Base-by-base conservation (phyloP, 345 rosid genomes). In the Populus nigra region DNA sequence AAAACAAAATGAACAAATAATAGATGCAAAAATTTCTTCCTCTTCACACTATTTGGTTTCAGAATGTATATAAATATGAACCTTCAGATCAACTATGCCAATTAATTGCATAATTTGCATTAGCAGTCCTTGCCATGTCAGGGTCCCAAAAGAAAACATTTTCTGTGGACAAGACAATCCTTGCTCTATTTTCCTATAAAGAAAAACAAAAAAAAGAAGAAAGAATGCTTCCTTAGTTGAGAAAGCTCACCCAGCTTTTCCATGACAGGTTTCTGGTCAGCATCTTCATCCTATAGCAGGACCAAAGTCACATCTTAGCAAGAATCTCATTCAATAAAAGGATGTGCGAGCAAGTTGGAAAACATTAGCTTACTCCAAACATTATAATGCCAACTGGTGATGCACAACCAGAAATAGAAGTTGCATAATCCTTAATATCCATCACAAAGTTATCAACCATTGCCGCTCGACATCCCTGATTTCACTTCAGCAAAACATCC, bases 351-450 rank as follows among this genome's bases (percentile, higher is more conserved):
- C 25, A 72, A 76, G 72, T 33, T 29, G 72, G 20, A 72, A 43
- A 77, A 78, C 49, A 68, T 61, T 31, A 83, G 65, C 88, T 82
- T 82, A 93, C 99, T 78, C 90, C 97, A 79, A 91, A 82, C 86
- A 95, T 85, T 74, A 95, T 84, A 73, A 95, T 88, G 39, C 89
- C 96, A 43, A 84, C 59, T 1, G 98, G 97, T 31, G 90, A 84
- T 12, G 83, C 39, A 73, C 78, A 80, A 77, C 87, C 93, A 41
- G 98, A 92, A 70, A 86, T 85, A 79, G 79, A 80, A 72, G 83
- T 33, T 23, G 91, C 73, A 65, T 83, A 90, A 33, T 79, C 81
- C 84, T 86, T 85, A 35, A 94, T 84, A 82, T 85, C 91, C 88
- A 73, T 85, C 80, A 90, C 85, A 81, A 94, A 87, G 53, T 85